These are phyloP conservation scores for Smallanthus sonchifolius DNA, from an alignment of 129 eudicot genomes.

Conservation along the genomic window DNA sequence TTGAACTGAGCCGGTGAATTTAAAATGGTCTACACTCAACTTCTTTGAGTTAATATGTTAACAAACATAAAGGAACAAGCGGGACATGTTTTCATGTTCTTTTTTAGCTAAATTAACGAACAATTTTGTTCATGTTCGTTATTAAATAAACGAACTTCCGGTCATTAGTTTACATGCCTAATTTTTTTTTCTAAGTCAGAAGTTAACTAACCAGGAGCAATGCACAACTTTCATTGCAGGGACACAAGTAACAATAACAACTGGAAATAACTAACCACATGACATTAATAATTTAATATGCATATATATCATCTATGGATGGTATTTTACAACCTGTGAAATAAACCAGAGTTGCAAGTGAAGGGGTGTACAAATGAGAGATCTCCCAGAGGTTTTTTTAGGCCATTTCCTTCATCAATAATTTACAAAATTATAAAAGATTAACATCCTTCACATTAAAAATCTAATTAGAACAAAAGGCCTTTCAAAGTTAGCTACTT, in stretches of 20 bases:
- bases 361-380: conserved; percentile 42
- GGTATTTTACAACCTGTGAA: conserved; percentile 56
- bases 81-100: too few species aligned
- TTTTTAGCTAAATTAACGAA: too few species aligned
- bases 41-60: too few species aligned
- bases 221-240: neutral
- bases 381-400: conserved; percentile 24
- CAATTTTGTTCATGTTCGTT: too few species aligned
- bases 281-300: conserved; percentile 41
- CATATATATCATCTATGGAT: conserved; percentile 21
- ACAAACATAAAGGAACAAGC: too few species aligned
- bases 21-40: too few species aligned
- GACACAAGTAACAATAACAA: neutral
- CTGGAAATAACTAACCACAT: conserved; percentile 10
- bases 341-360: conserved; percentile 39
- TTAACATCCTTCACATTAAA: conserved; percentile 46
- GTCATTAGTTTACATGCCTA: too few species aligned
- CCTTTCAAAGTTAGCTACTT: conserved; percentile 58
- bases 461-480: conserved; percentile 37
- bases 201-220: neutral
- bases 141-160: too few species aligned
- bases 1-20: too few species aligned
- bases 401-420: conserved; percentile 40
- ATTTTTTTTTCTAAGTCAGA: neutral
- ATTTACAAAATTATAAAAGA: conserved; percentile 49